phyloP scores from a whole-genome alignment of 2,329 filamentous ascomycete genomes.

The Rhynchosporium secalis region DNA sequence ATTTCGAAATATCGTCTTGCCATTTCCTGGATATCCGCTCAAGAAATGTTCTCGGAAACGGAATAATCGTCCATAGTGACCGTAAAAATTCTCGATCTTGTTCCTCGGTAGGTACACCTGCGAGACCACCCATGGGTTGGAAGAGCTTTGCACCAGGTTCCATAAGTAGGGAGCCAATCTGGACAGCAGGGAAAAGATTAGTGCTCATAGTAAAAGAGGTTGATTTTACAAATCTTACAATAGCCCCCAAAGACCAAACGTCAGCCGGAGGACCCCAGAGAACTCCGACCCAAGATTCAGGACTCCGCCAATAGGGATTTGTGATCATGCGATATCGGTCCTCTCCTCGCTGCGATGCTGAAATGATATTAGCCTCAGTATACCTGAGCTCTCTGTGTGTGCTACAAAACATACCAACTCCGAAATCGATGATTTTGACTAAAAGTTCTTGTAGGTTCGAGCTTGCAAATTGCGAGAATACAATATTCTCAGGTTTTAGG shows the following conservation, averaged over 20 bases:
- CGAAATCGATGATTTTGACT: conserved; percentile 22
- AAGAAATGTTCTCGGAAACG: conserved; percentile 19
- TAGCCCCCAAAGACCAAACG: conserved; percentile 22
- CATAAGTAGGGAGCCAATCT: conserved; percentile 24
- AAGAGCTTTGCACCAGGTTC: conserved; percentile 22
- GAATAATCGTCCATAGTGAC: conserved; percentile 15
- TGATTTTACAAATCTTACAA: conserved; percentile 18
- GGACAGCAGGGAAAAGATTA: conserved; percentile 9
- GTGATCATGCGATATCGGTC: conserved; percentile 18
- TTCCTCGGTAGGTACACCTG: conserved; percentile 14
- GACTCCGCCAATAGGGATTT: conserved; percentile 22
- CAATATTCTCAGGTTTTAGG: conserved; percentile 20
- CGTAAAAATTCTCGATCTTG: conserved; percentile 19
- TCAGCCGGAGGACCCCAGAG: conserved; percentile 18
- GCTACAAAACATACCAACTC: conserved; percentile 18
- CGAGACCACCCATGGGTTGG: conserved; percentile 19
- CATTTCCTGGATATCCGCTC: conserved; percentile 10
- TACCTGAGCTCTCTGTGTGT: conserved; percentile 1
- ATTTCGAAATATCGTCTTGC: conserved; percentile 17
- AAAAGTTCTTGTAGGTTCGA: not conserved
- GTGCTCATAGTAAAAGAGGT: conserved; percentile 12
- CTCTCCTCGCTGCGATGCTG: conserved; percentile 14
- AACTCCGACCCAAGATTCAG: conserved; percentile 22
- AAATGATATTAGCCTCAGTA: conserved; percentile 11
- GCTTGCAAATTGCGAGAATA: conserved; percentile 14